Percentiles rank a stretch among this genome's conserved stretches.
Conservation (phyloP, 2,329 filamentous ascomycete species). For the Bimuria novae-zelandiae region DNA sequence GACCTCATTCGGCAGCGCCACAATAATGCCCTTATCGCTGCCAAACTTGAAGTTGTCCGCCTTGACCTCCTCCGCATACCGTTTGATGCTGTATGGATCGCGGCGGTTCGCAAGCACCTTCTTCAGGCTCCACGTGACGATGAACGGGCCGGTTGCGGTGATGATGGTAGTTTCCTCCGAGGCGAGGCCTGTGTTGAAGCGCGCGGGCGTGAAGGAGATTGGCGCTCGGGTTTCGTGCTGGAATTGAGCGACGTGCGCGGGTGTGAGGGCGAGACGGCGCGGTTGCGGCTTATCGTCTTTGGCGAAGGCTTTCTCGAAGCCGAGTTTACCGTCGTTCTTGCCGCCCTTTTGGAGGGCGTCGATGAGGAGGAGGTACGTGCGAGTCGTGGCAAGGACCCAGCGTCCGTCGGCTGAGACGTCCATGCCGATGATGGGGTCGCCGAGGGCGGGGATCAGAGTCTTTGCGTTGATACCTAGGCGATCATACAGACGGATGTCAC, state of each 20-base stretch:
- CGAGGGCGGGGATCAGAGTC: conserved; percentile 92
- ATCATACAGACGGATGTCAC: conserved; percentile 95
- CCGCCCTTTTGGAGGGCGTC: conserved; percentile 88
- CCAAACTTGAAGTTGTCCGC: conserved; percentile 98
- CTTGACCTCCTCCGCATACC: conserved; percentile 93
- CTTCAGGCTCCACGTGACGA: conserved; percentile 94
- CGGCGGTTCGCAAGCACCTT: conserved; percentile 81
- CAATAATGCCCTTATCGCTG: conserved; percentile 96
- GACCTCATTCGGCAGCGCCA: conserved; percentile 94
- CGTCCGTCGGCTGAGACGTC: conserved; percentile 95
- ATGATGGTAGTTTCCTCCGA: conserved; percentile 90
- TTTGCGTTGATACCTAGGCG: conserved; percentile 96
- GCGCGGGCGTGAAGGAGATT: conserved; percentile 85
- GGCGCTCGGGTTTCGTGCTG: conserved; percentile 91
- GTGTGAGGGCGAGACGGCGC: conserved; percentile 83
- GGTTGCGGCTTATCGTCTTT: conserved; percentile 94
- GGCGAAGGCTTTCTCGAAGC: conserved; percentile 90
- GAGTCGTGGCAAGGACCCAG: conserved; percentile 93
- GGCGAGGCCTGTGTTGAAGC: conserved; percentile 88
- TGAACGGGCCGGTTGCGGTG: conserved; percentile 93
- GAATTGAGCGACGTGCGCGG: conserved; percentile 94
- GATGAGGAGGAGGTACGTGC: conserved; percentile 91
- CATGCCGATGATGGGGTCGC: conserved; percentile 91
- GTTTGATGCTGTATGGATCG: conserved; percentile 94
- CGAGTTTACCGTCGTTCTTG: conserved; percentile 97